phyloP scores from a whole-genome alignment of 495 filamentous ascomycete genomes.

The Wilcoxina mikolae region DNA sequence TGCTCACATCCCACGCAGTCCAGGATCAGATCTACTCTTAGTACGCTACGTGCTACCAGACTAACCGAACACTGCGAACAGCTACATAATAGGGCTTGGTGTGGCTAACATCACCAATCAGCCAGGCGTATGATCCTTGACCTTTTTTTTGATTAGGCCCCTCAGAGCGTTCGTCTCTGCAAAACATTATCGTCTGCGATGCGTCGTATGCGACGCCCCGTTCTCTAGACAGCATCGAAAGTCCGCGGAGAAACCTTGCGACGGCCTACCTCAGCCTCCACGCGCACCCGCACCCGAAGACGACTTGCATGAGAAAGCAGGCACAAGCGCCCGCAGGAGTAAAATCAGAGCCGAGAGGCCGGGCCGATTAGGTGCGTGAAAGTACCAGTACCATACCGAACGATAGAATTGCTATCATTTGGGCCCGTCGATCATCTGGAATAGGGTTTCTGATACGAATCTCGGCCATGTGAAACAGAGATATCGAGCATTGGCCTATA shows the following conservation, averaged over 20 bases:
- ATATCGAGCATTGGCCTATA: too few relatives aligned
- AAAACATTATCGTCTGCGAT: not conserved
- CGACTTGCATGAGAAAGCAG: not conserved
- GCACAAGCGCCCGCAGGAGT: not conserved
- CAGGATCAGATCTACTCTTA: not conserved
- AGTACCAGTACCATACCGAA: too few relatives aligned
- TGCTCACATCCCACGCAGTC: too few relatives aligned
- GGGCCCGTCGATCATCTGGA: too few relatives aligned
- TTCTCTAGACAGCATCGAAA: not conserved
- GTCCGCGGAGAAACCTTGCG: not conserved
- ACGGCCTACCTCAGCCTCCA: not conserved
- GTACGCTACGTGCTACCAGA: too few relatives aligned
- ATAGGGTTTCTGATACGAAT: too few relatives aligned
- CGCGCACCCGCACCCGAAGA: not conserved
- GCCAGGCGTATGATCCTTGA: not conserved
- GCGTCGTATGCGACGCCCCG: not conserved
- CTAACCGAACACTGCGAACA: not conserved
- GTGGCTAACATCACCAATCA: not conserved
- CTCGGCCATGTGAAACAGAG: too few relatives aligned
- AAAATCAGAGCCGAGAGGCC: conserved; percentile 2
- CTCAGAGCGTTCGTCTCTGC: too few relatives aligned
- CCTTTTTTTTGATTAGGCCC: too few relatives aligned
- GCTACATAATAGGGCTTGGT: not conserved
- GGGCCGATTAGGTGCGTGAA: not conserved
- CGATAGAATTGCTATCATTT: too few relatives aligned